These are phyloP conservation scores for Bruguiera parviflora DNA, from an alignment of 345 rosid genomes.

Conservation along the genomic window DNA sequence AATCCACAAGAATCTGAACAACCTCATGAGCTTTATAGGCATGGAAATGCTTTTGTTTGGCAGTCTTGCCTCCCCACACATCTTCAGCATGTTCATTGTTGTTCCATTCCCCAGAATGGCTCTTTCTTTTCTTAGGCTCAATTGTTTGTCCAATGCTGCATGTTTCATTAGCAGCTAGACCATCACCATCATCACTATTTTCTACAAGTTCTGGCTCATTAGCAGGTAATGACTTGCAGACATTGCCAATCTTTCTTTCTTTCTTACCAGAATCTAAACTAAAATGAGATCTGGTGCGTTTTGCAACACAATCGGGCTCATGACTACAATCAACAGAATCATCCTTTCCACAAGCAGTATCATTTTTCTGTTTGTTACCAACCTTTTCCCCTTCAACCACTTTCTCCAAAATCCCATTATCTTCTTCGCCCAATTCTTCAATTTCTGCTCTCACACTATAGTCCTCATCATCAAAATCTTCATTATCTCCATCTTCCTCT, in stretches of 20 bases:
- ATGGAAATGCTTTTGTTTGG: background rate
- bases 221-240: background rate
- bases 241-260: slow-evolving; percentile 11
- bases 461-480: slow-evolving; percentile 20
- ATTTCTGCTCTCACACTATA: background rate
- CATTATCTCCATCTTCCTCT: slow-evolving; percentile 9
- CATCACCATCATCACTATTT: background rate
- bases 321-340: background rate
- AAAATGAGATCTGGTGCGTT: slow-evolving; percentile 21
- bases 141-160: background rate
- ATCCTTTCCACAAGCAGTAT: background rate
- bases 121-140: background rate
- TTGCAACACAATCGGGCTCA: slow-evolving; percentile 11
- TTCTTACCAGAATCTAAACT: background rate
- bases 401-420: background rate
- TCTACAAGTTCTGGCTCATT: slow-evolving; percentile 7
- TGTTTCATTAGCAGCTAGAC: background rate
- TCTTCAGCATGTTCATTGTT: background rate
- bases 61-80: background rate
- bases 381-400: slow-evolving; percentile 2
- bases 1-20: slow-evolving; percentile 22
- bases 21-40: slow-evolving; percentile 11
- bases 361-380: background rate
- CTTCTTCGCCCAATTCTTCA: slow-evolving; percentile 1
- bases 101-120: background rate